These are phyloP conservation scores for Tillandsia leiboldiana DNA, from an alignment of 176 grass and related monocot species.

Conservation along the genomic window DNA sequence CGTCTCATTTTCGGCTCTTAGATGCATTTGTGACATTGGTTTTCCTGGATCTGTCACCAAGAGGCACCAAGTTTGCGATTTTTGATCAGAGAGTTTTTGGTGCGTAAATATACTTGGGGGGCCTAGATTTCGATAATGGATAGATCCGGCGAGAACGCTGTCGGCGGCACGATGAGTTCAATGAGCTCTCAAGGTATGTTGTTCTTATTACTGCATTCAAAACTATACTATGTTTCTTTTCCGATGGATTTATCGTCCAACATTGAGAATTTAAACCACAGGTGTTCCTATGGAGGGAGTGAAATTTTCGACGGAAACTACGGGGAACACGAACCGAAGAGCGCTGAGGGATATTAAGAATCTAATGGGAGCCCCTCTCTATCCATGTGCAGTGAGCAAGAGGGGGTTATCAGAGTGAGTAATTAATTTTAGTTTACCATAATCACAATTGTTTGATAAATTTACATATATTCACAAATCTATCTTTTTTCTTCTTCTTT, in stretches of 20 bases:
- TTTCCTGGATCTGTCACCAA: conserved; percentile 7
- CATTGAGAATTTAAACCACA: conserved; percentile 5
- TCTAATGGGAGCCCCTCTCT: conserved; percentile 27
- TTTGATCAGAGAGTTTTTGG: not conserved
- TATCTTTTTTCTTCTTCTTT: not conserved
- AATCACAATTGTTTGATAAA: not conserved
- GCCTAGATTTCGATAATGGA: conserved; percentile 33
- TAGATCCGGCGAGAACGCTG: conserved; percentile 17
- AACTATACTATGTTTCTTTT: not conserved
- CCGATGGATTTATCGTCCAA: not conserved
- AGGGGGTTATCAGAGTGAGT: conserved; percentile 42
- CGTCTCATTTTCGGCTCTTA: not conserved
- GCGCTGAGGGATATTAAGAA: conserved; percentile 56
- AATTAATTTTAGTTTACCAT: not conserved
- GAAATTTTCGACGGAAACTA: conserved; percentile 21
- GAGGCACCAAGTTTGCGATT: not conserved
- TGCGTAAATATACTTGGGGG: not conserved
- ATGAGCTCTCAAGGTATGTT: conserved; percentile 20
- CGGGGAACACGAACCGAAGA: conserved; percentile 31
- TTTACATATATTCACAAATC: not conserved
- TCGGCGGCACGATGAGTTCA: conserved; percentile 11
- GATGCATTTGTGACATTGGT: not conserved
- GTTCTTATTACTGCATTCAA: not conserved
- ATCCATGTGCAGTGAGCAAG: conserved; percentile 41
- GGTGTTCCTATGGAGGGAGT: conserved; percentile 56